Conservation (phyloP, 305 asterid genomes). For the Fraxinus xanthoxyloides region DNA sequence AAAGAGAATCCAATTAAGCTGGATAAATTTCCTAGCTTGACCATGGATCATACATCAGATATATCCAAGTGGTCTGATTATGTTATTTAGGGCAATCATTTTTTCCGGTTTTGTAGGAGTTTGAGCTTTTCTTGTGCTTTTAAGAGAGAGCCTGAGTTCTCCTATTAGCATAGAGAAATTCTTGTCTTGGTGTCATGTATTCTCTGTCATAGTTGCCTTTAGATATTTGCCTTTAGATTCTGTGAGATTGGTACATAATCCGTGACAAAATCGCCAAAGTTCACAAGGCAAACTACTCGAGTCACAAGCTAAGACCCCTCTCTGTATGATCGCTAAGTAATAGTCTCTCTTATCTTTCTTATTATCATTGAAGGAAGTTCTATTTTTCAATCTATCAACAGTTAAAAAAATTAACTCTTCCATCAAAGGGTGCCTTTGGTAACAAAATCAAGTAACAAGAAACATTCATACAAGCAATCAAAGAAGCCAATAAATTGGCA, state of each 20-base stretch:
- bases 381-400: background rate
- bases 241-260: background rate
- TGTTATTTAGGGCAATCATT: constrained; percentile 46
- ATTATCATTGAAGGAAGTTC: background rate
- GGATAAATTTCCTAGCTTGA: constrained; percentile 73
- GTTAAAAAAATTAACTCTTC: background rate
- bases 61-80: constrained; percentile 78
- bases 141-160: constrained; percentile 44
- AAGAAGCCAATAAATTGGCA: background rate
- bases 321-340: background rate
- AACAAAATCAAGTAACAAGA: background rate
- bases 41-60: constrained; percentile 84
- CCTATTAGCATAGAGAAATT: constrained; percentile 25
- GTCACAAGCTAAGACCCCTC: background rate
- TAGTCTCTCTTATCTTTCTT: background rate
- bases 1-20: constrained; percentile 64
- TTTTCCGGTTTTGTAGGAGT: background rate
- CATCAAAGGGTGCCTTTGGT: background rate
- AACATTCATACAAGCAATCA: background rate
- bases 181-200: constrained; percentile 14
- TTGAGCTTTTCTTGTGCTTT: constrained; percentile 23
- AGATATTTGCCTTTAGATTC: background rate
- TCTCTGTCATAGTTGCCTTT: background rate
- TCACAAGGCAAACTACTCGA: background rate
- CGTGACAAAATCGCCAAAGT: background rate